These are phyloP conservation scores for Globisporangium middletonii DNA, from an alignment of 352 stramenopile species.

Conservation along the genomic window DNA sequence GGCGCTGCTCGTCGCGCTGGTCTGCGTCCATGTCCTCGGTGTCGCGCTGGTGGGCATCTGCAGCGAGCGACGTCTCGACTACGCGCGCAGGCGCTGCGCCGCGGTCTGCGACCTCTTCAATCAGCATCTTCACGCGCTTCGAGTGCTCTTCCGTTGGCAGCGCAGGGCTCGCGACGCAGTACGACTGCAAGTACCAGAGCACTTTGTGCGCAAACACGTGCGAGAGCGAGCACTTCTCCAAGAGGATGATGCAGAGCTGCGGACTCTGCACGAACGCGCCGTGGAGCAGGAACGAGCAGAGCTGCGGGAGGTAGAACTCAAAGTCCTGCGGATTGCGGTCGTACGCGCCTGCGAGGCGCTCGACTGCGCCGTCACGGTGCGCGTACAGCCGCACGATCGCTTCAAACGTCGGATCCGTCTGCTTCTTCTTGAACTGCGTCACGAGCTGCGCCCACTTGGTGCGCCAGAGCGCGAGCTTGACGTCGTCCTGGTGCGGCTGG, in stretches of 20 bases:
- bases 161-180: constrained; percentile 56
- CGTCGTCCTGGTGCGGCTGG: constrained; percentile 29
- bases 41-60: not conserved
- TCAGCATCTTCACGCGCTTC: constrained; percentile 68
- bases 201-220: constrained; percentile 85
- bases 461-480: constrained; percentile 46
- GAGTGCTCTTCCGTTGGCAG: constrained; percentile 49
- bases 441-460: constrained; percentile 76
- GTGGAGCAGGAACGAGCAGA: constrained; percentile 80
- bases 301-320: constrained; percentile 81
- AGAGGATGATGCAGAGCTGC: constrained; percentile 56
- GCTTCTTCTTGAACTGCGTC: constrained; percentile 54
- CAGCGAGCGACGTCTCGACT: constrained; percentile 24
- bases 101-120: constrained; percentile 68
- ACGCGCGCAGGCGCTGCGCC: constrained; percentile 37
- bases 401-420: constrained; percentile 71
- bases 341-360: constrained; percentile 41
- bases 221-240: constrained; percentile 78
- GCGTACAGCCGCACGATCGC: constrained; percentile 80
- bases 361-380: constrained; percentile 61
- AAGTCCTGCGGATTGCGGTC: constrained; percentile 59
- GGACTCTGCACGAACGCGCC: constrained; percentile 58
- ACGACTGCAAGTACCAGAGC: constrained; percentile 80
- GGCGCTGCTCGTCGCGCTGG: constrained; percentile 4
- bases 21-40: constrained; percentile 14